phyloP scores from a whole-genome alignment of 805 yeast species.

The Cyberlindnera meyerae region DNA sequence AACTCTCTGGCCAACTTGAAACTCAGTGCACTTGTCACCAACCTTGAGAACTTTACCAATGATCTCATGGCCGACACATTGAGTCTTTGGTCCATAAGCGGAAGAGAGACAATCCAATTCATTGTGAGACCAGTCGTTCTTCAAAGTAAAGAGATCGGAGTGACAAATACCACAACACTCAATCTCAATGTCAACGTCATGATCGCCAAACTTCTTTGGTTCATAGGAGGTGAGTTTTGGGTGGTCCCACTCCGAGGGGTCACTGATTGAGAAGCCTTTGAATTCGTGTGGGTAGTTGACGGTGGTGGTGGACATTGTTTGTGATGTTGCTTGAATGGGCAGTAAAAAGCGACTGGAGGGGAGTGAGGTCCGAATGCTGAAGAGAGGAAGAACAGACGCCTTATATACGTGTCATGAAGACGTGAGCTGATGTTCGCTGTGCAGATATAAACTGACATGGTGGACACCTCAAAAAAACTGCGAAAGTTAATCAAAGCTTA shows the following conservation, averaged over 20 bases:
- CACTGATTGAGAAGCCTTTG: slow-evolving; percentile 54
- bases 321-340: no score
- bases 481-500: no score
- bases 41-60: slow-evolving; percentile 54
- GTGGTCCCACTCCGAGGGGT: slow-evolving; percentile 48
- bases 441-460: no score
- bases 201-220: slow-evolving; percentile 41
- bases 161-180: slow-evolving; percentile 69
- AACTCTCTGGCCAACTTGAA: slow-evolving; percentile 67
- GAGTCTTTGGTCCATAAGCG: slow-evolving; percentile 32
- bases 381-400: no score
- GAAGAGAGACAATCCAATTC: slow-evolving; percentile 21
- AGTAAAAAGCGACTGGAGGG: no score
- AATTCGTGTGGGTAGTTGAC: slow-evolving; percentile 49
- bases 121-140: slow-evolving; percentile 44
- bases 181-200: slow-evolving; percentile 52
- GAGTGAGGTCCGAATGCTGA: no score
- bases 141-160: slow-evolving; percentile 49
- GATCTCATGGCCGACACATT: slow-evolving; percentile 66
- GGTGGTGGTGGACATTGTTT: slow-evolving; percentile 18
- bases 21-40: slow-evolving; percentile 48
- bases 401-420: no score
- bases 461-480: no score
- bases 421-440: no score
- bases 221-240: slow-evolving; percentile 47